Evolutionary conservation across 306 rosid species (phyloP).

Genomic region (Vicia villosa): DNA sequence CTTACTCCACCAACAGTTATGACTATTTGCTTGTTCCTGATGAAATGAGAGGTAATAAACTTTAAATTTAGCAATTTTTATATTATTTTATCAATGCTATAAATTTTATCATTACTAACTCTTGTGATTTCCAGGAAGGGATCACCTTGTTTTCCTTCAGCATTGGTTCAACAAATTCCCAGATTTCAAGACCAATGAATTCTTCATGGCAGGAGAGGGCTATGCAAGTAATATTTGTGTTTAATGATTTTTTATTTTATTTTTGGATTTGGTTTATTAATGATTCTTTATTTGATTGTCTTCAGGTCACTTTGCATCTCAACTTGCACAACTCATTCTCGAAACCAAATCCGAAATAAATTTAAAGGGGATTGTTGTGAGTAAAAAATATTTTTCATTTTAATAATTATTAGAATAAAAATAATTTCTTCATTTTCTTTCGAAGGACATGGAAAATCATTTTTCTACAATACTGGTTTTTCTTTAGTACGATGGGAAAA

Average conservation of each 20-base stretch:
- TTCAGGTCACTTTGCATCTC: not conserved
- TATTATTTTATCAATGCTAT: not conserved
- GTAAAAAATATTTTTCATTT: not conserved
- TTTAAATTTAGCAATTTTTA: not conserved
- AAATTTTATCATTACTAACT: too few species aligned
- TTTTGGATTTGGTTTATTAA: too few species aligned
- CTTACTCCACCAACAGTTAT: not conserved
- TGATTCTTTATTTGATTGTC: not conserved
- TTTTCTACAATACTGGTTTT: too few species aligned
- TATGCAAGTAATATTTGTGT: slow-evolving; percentile 45
- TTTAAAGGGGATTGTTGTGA: not conserved
- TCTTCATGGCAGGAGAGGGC: slow-evolving; percentile 64
- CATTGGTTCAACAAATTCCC: slow-evolving; percentile 53
- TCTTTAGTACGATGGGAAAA: too few species aligned
- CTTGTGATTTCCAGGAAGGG: slow-evolving; percentile 39
- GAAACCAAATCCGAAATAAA: not conserved
- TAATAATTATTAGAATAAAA: too few species aligned
- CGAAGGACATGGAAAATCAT: too few species aligned
- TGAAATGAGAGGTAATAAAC: slow-evolving; percentile 42
- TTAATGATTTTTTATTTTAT: not conserved
- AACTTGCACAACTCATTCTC: not conserved
- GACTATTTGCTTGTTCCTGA: not conserved
- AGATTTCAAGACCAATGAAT: slow-evolving; percentile 42
- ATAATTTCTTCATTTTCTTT: too few species aligned
- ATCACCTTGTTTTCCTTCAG: slow-evolving; percentile 53